These are phyloP conservation scores for Lathyrus aphaca DNA, from an alignment of 306 rosid species.

Conservation along the genomic window DNA sequence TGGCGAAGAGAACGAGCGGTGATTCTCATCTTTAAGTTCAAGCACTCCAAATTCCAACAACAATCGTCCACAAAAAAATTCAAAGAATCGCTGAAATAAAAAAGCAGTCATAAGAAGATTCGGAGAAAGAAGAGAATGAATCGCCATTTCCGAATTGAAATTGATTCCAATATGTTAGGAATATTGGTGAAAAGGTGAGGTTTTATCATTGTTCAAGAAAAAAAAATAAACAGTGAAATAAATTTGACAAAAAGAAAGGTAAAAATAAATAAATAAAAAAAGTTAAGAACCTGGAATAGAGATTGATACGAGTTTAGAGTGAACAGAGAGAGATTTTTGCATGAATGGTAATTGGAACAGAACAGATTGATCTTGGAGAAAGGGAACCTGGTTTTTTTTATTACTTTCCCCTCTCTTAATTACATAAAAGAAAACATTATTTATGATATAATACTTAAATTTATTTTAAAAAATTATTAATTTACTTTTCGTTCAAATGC, in stretches of 20 bases:
- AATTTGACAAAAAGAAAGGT: not conserved
- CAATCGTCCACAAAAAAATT: not conserved
- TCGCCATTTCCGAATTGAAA: not conserved
- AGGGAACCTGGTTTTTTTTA: not conserved
- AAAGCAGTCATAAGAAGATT: conserved; percentile 22
- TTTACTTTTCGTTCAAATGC: too few species aligned
- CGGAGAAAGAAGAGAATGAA: conserved; percentile 21
- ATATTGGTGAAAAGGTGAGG: not conserved
- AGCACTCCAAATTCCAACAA: conserved; percentile 34
- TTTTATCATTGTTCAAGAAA: not conserved
- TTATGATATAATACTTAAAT: too few species aligned
- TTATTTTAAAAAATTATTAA: too few species aligned
- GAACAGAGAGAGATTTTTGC: conserved; percentile 9
- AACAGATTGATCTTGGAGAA: not conserved
- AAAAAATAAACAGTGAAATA: not conserved
- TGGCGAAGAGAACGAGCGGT: conserved; percentile 57
- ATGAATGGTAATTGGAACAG: conserved; percentile 1
- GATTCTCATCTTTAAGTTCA: conserved; percentile 69
- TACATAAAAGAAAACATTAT: too few species aligned
- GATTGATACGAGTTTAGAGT: not conserved
- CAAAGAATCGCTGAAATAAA: conserved; percentile 49
- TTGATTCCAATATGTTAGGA: conserved; percentile 31
- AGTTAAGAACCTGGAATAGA: not conserved
- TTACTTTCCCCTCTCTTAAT: too few species aligned
- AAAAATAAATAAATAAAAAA: not conserved